Evolutionary conservation across 805 yeast species (phyloP).

Genomic region (Tetrapisispora namnaoensis): DNA sequence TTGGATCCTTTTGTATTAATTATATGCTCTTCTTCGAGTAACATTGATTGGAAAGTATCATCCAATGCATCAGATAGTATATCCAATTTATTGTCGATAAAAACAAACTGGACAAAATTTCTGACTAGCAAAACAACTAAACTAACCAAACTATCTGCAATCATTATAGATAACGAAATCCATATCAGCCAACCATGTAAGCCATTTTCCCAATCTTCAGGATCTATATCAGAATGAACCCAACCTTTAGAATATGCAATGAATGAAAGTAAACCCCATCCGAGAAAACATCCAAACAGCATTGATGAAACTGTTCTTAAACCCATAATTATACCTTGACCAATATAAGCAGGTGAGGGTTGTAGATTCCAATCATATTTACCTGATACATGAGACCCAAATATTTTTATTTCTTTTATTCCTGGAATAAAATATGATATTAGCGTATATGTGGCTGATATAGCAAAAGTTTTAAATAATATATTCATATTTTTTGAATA

Average conservation of each 20-base stretch:
- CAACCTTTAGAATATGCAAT: conserved; percentile 58
- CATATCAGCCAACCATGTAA: conserved; percentile 97
- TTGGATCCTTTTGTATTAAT: conserved; percentile 12
- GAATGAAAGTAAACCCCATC: conserved; percentile 92
- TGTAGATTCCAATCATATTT: conserved; percentile 78
- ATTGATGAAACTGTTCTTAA: conserved; percentile 80
- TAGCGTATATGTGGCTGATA: conserved; percentile 67
- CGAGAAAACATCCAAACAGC: conserved; percentile 81
- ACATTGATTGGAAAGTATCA: conserved; percentile 26
- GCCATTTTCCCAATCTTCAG: conserved; percentile 77
- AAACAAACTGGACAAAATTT: conserved; percentile 29
- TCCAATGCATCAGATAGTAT: conserved; percentile 18
- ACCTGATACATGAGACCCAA: conserved; percentile 55
- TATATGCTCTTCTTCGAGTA: conserved; percentile 26
- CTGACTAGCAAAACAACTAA: conserved; percentile 51
- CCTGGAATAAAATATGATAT: conserved; percentile 64
- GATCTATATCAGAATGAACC: conserved; percentile 81
- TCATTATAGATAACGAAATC: conserved; percentile 89
- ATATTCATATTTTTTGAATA: conserved; percentile 53
- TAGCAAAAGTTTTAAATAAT: conserved; percentile 47
- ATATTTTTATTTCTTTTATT: conserved; percentile 59
- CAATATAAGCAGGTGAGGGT: conserved; percentile 94
- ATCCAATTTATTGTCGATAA: conserved; percentile 17
- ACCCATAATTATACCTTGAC: conserved; percentile 98
- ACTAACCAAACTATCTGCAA: conserved; percentile 79